phyloP scores from a whole-genome alignment of 2,329 filamentous ascomycete genomes.

The Pyricularia grisea region DNA sequence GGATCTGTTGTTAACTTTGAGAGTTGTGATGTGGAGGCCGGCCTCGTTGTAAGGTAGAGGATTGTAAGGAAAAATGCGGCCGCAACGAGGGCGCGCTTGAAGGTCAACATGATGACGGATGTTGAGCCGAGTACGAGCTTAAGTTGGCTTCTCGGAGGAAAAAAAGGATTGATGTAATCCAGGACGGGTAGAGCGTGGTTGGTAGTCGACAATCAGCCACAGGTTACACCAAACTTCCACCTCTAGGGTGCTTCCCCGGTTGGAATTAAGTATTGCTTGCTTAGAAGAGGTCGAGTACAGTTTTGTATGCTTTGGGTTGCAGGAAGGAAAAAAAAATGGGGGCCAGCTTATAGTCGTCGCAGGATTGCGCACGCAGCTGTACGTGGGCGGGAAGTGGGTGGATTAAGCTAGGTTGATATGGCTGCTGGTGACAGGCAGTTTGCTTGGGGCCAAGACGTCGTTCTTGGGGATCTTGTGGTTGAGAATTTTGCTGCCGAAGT shows the following conservation, averaged over 20 bases:
- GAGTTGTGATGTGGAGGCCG: slow-evolving; percentile 18
- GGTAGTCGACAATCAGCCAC: neutral
- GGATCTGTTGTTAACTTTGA: neutral
- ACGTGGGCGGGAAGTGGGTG: neutral
- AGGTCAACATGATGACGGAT: slow-evolving; percentile 57
- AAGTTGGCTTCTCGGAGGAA: neutral
- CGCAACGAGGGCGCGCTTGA: slow-evolving; percentile 63
- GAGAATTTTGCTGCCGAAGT: neutral
- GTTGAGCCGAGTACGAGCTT: neutral
- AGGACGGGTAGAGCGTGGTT: neutral
- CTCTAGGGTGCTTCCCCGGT: neutral
- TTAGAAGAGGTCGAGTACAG: neutral
- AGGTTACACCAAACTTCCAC: neutral
- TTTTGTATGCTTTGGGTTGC: neutral
- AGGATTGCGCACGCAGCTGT: neutral
- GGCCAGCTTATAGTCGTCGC: neutral
- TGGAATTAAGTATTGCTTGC: neutral
- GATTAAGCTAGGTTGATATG: neutral
- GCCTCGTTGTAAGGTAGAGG: slow-evolving; percentile 58
- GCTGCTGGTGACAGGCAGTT: neutral
- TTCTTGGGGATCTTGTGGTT: neutral
- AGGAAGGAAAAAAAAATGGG: neutral
- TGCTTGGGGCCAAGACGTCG: too few relatives aligned
- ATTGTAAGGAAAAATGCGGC: slow-evolving; percentile 60
- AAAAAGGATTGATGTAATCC: neutral